Evolutionary conservation across 805 yeast species (phyloP).

Genomic region (Pichia nanzhaoensis): DNA sequence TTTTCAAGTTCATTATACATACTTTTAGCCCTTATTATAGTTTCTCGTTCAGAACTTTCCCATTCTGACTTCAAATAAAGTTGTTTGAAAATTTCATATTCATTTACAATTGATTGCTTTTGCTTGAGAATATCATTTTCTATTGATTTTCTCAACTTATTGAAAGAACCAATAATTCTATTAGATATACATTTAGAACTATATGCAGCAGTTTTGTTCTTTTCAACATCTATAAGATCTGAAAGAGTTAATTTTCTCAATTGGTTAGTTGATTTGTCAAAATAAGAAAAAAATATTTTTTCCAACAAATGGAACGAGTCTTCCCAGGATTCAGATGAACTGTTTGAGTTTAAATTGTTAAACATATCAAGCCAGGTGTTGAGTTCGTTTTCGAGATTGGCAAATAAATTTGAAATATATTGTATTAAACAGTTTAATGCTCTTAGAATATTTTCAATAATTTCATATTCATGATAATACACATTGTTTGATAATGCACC

Average conservation of each 20-base stretch:
- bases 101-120: slow-evolving; percentile 32
- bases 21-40: slow-evolving; percentile 18
- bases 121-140: slow-evolving; percentile 32
- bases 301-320: slow-evolving; percentile 26
- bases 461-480: slow-evolving; percentile 17
- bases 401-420: slow-evolving; percentile 41
- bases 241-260: slow-evolving; percentile 23
- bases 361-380: slow-evolving; percentile 30
- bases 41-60: slow-evolving; percentile 11
- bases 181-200: slow-evolving; percentile 22
- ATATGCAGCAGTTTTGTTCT: slow-evolving; percentile 29
- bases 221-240: slow-evolving; percentile 28
- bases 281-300: slow-evolving; percentile 22
- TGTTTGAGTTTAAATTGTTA: slow-evolving; percentile 34
- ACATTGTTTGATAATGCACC: slow-evolving; percentile 23
- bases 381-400: slow-evolving; percentile 35
- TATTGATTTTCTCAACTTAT: slow-evolving; percentile 31
- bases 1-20: slow-evolving; percentile 20
- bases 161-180: slow-evolving; percentile 18
- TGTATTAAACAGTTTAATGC: slow-evolving; percentile 45
- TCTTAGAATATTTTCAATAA: slow-evolving; percentile 40
- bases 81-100: slow-evolving; percentile 36
- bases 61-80: slow-evolving; percentile 26
- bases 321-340: slow-evolving; percentile 38
- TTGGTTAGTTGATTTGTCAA: slow-evolving; percentile 11